A percentile compares a stretch with the other conserved stretches of the same genome.
Conservation (phyloP, 202 grass and related monocot species). For the Hordeum pubiflorum region DNA sequence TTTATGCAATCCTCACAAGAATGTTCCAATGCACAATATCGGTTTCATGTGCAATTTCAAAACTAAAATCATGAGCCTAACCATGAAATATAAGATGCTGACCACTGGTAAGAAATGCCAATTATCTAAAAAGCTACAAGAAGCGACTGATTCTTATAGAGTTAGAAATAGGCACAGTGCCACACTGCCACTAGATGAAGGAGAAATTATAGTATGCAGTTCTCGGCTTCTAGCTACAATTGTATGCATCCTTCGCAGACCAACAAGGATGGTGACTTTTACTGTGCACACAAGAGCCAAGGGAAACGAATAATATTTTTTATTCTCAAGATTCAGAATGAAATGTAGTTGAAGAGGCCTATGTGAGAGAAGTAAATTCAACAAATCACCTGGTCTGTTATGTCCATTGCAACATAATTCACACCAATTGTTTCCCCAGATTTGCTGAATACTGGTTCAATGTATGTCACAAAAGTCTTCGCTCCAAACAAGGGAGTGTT, state of each 20-base stretch:
- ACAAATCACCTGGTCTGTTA: conserved; percentile 76
- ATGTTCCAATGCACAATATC: background rate
- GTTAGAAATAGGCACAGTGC: background rate
- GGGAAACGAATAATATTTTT: background rate
- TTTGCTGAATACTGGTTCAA: conserved; percentile 87
- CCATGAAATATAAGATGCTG: background rate
- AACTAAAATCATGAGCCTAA: conserved; percentile 20
- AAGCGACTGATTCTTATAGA: background rate
- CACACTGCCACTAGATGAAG: background rate
- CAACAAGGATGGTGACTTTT: conserved; percentile 4
- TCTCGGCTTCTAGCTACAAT: background rate
- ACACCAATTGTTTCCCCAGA: conserved; percentile 64
- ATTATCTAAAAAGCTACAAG: background rate
- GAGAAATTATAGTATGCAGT: conserved; percentile 11
- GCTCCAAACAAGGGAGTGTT: conserved; percentile 73
- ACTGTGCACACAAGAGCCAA: background rate
- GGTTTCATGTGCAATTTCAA: background rate
- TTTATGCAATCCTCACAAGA: background rate
- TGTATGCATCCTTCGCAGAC: background rate
- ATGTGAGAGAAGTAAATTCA: conserved; percentile 5
- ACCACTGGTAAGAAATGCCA: background rate
- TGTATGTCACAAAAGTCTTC: conserved; percentile 91
- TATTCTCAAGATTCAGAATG: conserved; percentile 12
- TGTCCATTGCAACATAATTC: conserved; percentile 90
- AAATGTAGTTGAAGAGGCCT: background rate